Evolutionary conservation across 202 grass and related monocot genomes (phyloP).

Genomic region (Bolboschoenoplectus hybrid): DNA sequence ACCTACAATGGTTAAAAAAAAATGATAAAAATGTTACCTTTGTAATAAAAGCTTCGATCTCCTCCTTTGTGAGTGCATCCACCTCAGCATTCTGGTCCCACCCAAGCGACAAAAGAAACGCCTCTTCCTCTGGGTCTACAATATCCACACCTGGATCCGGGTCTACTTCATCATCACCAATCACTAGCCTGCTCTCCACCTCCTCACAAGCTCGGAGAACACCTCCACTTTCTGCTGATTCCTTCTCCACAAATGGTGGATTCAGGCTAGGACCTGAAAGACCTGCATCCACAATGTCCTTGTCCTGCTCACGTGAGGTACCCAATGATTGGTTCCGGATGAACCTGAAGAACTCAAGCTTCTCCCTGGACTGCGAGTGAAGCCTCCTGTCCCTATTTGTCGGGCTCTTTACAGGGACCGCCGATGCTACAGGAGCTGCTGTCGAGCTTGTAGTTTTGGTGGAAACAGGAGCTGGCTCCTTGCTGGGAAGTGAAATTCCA

Average conservation of each 20-base stretch:
- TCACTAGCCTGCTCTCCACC: conserved; percentile 10
- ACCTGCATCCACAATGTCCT: conserved; percentile 16
- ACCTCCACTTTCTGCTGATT: background rate
- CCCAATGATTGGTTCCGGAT: conserved; percentile 44
- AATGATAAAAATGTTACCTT: conserved; percentile 39
- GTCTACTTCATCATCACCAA: conserved; percentile 27
- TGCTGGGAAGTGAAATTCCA: conserved; percentile 36
- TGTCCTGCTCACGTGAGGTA: conserved; percentile 26
- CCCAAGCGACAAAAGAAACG: conserved; percentile 48
- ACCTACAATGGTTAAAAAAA: background rate
- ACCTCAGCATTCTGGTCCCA: conserved; percentile 51
- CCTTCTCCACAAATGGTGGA: conserved; percentile 8
- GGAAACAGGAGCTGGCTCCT: conserved; percentile 30
- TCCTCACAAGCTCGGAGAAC: conserved; percentile 26
- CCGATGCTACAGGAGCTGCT: background rate
- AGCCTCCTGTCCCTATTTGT: conserved; percentile 41
- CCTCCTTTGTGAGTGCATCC: conserved; percentile 47
- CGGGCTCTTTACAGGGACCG: conserved; percentile 43
- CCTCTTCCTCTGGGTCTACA: conserved; percentile 55
- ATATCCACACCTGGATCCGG: conserved; percentile 32
- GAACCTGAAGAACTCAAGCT: conserved; percentile 49
- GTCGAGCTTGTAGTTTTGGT: background rate
- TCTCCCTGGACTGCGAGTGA: conserved; percentile 48
- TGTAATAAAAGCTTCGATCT: conserved; percentile 50
- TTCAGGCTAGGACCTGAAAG: background rate